Base-by-base conservation (phyloP, 2,329 filamentous ascomycete species). In the Ophiostoma perfectum region DNA sequence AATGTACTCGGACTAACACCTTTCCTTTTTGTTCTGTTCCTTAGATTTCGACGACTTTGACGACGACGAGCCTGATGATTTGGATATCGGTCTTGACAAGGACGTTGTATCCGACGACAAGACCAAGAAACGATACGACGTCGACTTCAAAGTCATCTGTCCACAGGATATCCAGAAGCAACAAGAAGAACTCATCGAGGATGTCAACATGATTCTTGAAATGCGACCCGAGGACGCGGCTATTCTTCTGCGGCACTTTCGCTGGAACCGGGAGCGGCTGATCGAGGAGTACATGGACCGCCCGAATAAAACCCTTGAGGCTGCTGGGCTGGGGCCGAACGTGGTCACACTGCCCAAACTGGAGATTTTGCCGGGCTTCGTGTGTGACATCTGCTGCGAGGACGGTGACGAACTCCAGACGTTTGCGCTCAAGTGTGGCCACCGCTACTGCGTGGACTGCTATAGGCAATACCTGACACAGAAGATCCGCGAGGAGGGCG, bases 281-380 rank as follows among this genome's bases (percentile, higher is more conserved):
- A 93, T 98, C 69, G 95, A 99, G 75, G 89, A 92, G 72, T 98
- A 98, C 78, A 97, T 99, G 93, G 94, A 99, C 72, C 86, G 86
- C 66, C 88, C 90, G 3, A 87, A 90, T 70, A 86, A 90, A 75
- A 87, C 95, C 2, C 81, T 98, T 45, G 93, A 97, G 74, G 88
- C 88, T 70, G 93, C 94, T 14, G 95, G 95, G 0, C 80, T 99
- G 42, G 90, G 89, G 47, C 85, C 88, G 67, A 86, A 82, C 70
- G 82, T 85, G n/a, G 80, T 81, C 1, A 80, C 81, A 11, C 82
- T 84, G 11, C 90, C 91, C 1, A 88, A 86, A 75, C 84, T 96
- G 3, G 86, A 93, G 76, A 81, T 83, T 16, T 80, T 94, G 18
- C 83, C 86, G 14, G 92, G 88, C 8, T 99, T 99, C 77, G 83